Base-by-base conservation (phyloP, 345 rosid genomes). In the Eutrema japonicum region DNA sequence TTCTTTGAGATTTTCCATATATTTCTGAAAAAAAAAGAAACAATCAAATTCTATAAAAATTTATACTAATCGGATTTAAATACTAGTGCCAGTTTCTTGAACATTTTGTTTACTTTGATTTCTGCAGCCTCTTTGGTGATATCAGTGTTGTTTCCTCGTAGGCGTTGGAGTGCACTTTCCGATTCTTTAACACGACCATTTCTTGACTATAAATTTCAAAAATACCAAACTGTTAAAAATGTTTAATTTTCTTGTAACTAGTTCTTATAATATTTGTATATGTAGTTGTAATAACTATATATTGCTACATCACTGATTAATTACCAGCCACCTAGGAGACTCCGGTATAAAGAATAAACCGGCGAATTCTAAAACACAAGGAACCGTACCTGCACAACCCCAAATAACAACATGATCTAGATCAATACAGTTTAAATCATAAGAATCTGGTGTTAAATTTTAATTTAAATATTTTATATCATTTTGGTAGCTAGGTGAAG, bases 241-340 rank as follows among this genome's bases (percentile, higher is more conserved):
- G 5, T 32, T 18, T 18, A 8, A 11, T 12, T 29, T 45, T 48
- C 27, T 58, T 46, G 7, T 41, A 4, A 32, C 35, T 32, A 32
- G 35, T 41, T 61, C 45, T 30, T 10, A 14, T n/a, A n/a, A 56
- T 29, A 1, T 40, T 3, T 40, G 4, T 40, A 40, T 10, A 40
- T 37, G 11, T 2, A 18, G 22, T 18, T 18, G 22, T 49, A 7
- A 51, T 2, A 26, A 27, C 10, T 2, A 22, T 22, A 22, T 22
- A 29, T 35, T 33, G 53, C 82, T 72, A 22, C 26, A 22, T 22
- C 26, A 82, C 51, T 78, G 27, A 33, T 56, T 47, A 10, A 55
- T 82, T 77, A 87, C 95, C 88, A 85, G 73, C 90, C 90, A 89
- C 76, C 96, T 78, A 26, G 82, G 82, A 64, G 82, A 79, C 64